phyloP scores from a whole-genome alignment of 2,329 filamentous ascomycete species.

The Xenosphaeropsis pyriputrescens region DNA sequence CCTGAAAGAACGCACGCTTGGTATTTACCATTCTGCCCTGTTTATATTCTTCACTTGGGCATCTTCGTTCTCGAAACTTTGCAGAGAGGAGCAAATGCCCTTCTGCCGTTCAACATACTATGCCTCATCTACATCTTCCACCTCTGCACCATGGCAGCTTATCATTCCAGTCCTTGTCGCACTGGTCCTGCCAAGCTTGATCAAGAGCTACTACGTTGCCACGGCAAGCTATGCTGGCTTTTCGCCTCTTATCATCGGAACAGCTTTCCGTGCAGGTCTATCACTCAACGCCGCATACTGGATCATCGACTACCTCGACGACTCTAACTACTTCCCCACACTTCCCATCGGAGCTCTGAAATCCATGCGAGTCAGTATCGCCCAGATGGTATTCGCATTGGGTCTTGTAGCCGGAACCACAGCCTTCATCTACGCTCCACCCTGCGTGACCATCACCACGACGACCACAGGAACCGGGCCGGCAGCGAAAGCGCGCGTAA shows the following conservation, averaged over 20 bases:
- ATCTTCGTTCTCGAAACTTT: constrained; percentile 80
- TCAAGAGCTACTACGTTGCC: constrained; percentile 68
- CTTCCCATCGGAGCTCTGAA: constrained; percentile 50
- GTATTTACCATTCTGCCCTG: constrained; percentile 69
- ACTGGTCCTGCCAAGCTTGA: constrained; percentile 54
- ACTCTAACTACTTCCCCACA: constrained; percentile 60
- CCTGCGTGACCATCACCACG: constrained; percentile 60
- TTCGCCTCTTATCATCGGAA: constrained; percentile 71
- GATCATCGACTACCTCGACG: constrained; percentile 80
- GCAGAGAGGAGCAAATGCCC: constrained; percentile 96
- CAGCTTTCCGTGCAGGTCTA: constrained; percentile 63
- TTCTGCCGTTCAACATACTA: constrained; percentile 95
- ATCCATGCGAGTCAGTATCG: constrained; percentile 58
- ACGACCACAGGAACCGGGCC: constrained; percentile 13
- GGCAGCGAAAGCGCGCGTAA: constrained; percentile 40
- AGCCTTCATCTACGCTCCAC: constrained; percentile 75
- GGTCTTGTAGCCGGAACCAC: constrained; percentile 73
- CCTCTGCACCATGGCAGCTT: constrained; percentile 83
- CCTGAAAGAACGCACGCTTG: constrained; percentile 55
- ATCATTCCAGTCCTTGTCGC: constrained; percentile 63
- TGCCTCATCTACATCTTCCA: constrained; percentile 79
- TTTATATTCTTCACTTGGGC: constrained; percentile 69
- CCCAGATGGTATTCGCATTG: constrained; percentile 67
- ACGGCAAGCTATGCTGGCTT: constrained; percentile 81
- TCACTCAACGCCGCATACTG: constrained; percentile 70